Base-by-base conservation (phyloP, 176 grass and related monocot species). In the Otatea glauca region DNA sequence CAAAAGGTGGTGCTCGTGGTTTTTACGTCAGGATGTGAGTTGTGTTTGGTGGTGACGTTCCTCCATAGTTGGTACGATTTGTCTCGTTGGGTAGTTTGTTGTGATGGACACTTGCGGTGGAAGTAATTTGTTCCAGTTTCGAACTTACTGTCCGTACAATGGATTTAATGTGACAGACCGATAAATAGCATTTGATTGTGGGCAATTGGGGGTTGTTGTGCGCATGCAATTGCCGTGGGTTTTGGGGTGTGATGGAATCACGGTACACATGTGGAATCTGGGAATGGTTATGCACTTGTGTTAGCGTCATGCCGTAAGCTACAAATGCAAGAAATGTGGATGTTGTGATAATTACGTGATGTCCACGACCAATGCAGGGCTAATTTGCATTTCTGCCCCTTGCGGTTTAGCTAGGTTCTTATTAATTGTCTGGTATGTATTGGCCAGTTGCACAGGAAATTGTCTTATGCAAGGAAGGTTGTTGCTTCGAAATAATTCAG, bases 101-200 rank as follows among this genome's bases (percentile, higher is more conserved):
- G 65, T 41, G 71, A 44, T 25, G 12, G 13, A 14, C 64, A 38
- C 83, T 64, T 21, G 55, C 12, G 6, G 37, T 1, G 58, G 12
- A 62, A 77, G 47, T 77, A 12, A 76, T 62, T 29, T 86, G 20
- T 11, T 55, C 54, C 15, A 12, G 32, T 70, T 39, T 37, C 0
- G 27, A 83, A 10, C 43, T 63, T 77, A 9, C 38, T 27, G 24
- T 59, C 12, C 17, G 38, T 3, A 25, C 67, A 86, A 49, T 27
- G 10, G 39, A 38, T 72, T 86, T 17, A 3, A 39, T 65, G 66
- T 71, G 72, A 78, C 58, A 27, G 2, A 25, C 53, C 72, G 72
- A 47, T 70, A 65, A 7, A 42, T 43, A 74, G 24, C 64, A 66
- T 90, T 45, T 45, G 24, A 45, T 72, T 77, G 55, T 66, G 7